Evolutionary conservation across 140 eudicot species (phyloP), one percentile per base, ranked within the genome.

Genomic region (Bidens hawaiensis): DNA sequence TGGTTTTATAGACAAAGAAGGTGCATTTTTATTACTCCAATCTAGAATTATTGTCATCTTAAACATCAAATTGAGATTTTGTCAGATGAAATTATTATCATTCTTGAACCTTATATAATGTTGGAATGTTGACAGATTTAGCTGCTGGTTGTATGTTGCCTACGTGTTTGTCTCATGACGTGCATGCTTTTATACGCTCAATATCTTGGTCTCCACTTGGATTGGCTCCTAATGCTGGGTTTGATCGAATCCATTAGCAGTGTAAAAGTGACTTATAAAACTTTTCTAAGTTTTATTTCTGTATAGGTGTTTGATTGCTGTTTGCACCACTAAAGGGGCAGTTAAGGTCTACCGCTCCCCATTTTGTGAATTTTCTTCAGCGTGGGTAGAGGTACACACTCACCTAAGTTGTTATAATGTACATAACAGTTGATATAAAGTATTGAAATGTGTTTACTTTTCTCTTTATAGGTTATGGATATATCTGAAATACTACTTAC

Each of bases 171-270:
- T 68, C 87, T 28, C 80, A 89, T 46, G 94, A 88, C 26, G 18
- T 23, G 40, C 86, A 82, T 63, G 85, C 93, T 47, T 81, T 81
- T 81, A 96, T 77, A 33, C 83, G 90, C 21, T 93, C 95, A 24
- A 81, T 93, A 62, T 80, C 96, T 27, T 93, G 96, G 99, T 93
- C 99, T 54, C 96, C 96, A 1, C 70, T 74, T 59, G 99, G 96
- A 59, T 67, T 88, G 22, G 81, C 95, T 58, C 73, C 90, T 36
- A 81, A 88, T 56, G 75, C 76, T 4, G 98, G 98, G 98, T 91
- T 82, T 49, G 56, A 59, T 64, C n/a, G n/a, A 21, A n/a, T 42
- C 21, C 24, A 21, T 48, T 31, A 31, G 59, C 59, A 12, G 38
- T 54, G 61, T 26, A 54, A 27, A 54, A 54, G 40, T 54, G 61